Evolutionary conservation across 73 alveolate genomes (phyloP).

Genomic region (Tetrahymena elliotti): DNA sequence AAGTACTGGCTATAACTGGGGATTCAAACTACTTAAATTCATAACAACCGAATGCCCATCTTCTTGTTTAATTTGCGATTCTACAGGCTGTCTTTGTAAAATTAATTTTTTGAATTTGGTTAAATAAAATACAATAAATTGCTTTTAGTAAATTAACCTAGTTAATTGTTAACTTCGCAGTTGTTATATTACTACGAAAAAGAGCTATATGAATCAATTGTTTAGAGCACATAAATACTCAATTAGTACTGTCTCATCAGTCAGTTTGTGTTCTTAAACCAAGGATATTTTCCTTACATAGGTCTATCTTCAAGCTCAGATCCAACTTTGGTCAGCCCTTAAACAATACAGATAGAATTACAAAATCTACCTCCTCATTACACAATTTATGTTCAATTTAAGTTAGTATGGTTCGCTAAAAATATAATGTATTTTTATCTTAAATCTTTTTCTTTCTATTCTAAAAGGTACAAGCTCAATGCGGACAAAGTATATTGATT

Average conservation of each 20-base stretch:
- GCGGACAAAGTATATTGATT: not conserved
- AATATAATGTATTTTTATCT: too few species aligned
- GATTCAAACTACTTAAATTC: not conserved
- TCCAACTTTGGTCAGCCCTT: not conserved
- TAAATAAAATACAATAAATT: too few species aligned
- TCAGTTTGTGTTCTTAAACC: not conserved
- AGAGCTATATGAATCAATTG: not conserved
- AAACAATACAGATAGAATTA: not conserved
- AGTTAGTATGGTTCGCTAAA: not conserved
- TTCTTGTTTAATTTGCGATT: not conserved
- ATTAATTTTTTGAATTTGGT: too few species aligned
- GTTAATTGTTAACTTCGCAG: not conserved
- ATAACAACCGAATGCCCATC: not conserved
- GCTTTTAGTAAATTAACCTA: too few species aligned
- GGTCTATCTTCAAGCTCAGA: not conserved
- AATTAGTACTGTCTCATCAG: not conserved
- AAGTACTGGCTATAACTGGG: not conserved
- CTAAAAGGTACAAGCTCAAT: not conserved
- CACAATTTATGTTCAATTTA: not conserved
- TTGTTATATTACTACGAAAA: not conserved
- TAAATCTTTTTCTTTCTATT: not conserved
- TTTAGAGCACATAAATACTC: not conserved
- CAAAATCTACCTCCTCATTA: not conserved
- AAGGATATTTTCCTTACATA: not conserved
- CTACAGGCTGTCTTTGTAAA: not conserved